These are phyloP conservation scores for Elongisporangium undulatum DNA, from an alignment of 352 stramenopile genomes.

Conservation along the genomic window DNA sequence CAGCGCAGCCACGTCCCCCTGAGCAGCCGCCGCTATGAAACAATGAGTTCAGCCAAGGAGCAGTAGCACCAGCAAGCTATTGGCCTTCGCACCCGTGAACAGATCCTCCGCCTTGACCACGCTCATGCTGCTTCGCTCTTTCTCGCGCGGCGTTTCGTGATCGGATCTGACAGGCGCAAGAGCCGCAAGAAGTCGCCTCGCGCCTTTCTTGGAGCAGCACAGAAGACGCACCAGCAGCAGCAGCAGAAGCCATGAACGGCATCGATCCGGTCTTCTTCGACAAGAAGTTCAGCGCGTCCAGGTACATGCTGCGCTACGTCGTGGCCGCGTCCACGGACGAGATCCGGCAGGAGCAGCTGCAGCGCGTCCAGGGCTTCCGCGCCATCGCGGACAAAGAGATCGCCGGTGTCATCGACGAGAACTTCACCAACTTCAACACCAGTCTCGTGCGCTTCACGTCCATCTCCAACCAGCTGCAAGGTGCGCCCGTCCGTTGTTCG, in stretches of 20 bases:
- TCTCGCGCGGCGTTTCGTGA: constrained; percentile 12
- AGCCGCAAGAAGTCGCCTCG: background rate
- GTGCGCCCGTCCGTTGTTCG: constrained; percentile 14
- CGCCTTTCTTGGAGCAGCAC: constrained; percentile 5
- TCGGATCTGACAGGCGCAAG: constrained; percentile 4
- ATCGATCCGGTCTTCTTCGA: constrained; percentile 80
- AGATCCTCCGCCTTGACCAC: constrained; percentile 57
- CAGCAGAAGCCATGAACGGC: constrained; percentile 29
- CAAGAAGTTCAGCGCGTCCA: constrained; percentile 78
- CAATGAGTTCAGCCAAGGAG: background rate
- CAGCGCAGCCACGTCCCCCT: constrained; percentile 31
- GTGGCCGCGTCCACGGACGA: constrained; percentile 67
- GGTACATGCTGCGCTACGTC: constrained; percentile 79
- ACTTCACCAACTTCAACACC: constrained; percentile 83
- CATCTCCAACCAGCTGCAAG: constrained; percentile 77
- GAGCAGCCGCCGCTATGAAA: constrained; percentile 33
- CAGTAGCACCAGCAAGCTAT: background rate
- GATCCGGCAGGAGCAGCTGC: constrained; percentile 59
- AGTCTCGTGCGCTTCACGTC: constrained; percentile 73
- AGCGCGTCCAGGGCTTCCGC: constrained; percentile 53
- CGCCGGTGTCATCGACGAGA: constrained; percentile 77
- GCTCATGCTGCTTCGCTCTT: constrained; percentile 19
- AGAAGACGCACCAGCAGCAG: background rate
- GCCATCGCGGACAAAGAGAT: constrained; percentile 74
- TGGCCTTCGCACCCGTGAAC: constrained; percentile 37